Conservation (phyloP, 257 asterid species). For the Capsicum rhomboideum region DNA sequence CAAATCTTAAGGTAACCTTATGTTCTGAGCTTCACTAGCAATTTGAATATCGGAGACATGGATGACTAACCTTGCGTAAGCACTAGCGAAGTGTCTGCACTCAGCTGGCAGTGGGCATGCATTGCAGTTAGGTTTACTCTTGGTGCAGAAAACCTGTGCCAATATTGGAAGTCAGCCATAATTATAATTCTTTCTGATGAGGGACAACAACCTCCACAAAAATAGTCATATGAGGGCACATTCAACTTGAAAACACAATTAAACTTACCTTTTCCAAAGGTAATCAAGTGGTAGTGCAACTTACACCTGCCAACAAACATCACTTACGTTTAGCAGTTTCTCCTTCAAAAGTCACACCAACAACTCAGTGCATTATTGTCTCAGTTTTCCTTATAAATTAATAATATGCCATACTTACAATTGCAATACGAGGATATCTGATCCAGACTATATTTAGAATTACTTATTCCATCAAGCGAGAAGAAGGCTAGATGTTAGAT, state of each 20-base stretch:
- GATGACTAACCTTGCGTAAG: conserved; percentile 94
- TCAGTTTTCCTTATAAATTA: too few species aligned
- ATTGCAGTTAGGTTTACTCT: conserved; percentile 89
- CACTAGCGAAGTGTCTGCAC: conserved; percentile 97
- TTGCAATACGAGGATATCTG: too few species aligned
- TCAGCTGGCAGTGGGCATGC: conserved; percentile 93
- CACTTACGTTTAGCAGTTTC: too few species aligned
- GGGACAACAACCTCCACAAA: not conserved
- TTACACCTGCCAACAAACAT: conserved; percentile 62
- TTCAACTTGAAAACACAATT: not conserved
- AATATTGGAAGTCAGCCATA: conserved; percentile 4
- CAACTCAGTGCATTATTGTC: too few species aligned
- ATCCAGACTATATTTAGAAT: too few species aligned
- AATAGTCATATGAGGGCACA: not conserved
- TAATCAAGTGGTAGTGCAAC: conserved; percentile 95
- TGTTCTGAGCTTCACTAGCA: too few species aligned
- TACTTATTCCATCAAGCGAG: too few species aligned
- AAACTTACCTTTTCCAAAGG: conserved; percentile 87
- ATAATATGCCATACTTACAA: too few species aligned
- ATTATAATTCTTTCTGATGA: not conserved
- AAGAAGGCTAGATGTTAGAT: too few species aligned
- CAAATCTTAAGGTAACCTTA: too few species aligned
- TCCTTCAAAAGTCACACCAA: too few species aligned
- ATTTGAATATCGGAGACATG: too few species aligned
- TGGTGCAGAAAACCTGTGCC: conserved; percentile 94